These are phyloP conservation scores for Neopestalotiopsis sp. DNA, from an alignment of 2,329 filamentous ascomycete species.

Conservation along the genomic window DNA sequence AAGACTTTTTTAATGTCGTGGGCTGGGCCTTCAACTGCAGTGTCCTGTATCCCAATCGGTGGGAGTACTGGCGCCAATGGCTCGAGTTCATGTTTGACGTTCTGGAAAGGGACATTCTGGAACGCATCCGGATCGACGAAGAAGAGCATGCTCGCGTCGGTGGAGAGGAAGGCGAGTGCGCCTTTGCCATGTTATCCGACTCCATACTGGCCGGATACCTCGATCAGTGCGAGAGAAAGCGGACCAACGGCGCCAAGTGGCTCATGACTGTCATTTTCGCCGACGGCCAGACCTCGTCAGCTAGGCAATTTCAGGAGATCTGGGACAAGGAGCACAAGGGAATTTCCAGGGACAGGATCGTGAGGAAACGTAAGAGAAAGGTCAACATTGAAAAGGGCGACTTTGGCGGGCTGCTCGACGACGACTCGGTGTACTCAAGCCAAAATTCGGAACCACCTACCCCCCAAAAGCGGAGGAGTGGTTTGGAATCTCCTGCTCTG, in stretches of 20 bases:
- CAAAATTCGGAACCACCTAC: constrained; percentile 52
- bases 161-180: constrained; percentile 27
- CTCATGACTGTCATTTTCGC: constrained; percentile 72
- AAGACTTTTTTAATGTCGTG: constrained; percentile 86
- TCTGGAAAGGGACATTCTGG: constrained; percentile 72
- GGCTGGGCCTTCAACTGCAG: constrained; percentile 97
- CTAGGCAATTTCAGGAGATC: constrained; percentile 66
- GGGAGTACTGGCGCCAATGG: constrained; percentile 83
- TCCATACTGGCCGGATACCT: constrained; percentile 69
- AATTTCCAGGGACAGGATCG: constrained; percentile 40
- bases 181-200: constrained; percentile 46
- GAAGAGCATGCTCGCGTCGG: constrained; percentile 30
- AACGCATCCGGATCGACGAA: constrained; percentile 56
- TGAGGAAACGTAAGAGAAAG: constrained; percentile 56
- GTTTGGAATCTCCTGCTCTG: constrained; percentile 41
- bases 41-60: constrained; percentile 71
- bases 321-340: constrained; percentile 69
- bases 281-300: constrained; percentile 59
- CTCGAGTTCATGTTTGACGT: constrained; percentile 80
- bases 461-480: constrained; percentile 42
- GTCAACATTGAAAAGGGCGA: constrained; percentile 65
- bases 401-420: constrained; percentile 65
- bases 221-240: constrained; percentile 45
- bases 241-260: constrained; percentile 49
- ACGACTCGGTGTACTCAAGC: constrained; percentile 53